Conservation (phyloP, 306 rosid genomes). For the Cucurbita argyrosperma region DNA sequence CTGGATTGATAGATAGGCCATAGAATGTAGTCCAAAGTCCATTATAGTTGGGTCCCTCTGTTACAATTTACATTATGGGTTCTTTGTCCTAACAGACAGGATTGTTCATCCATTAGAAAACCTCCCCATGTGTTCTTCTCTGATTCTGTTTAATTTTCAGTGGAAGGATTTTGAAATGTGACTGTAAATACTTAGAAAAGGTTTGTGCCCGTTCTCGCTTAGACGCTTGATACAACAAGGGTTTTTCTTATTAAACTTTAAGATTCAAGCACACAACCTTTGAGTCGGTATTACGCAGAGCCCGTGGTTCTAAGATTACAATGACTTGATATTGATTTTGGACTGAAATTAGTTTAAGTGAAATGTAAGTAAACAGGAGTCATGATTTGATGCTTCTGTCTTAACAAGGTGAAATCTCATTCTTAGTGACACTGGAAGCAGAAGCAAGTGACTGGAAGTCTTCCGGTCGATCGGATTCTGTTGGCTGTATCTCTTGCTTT, state of each 20-base stretch:
- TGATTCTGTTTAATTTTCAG: not conserved
- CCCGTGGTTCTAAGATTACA: not conserved
- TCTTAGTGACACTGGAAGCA: conserved; percentile 40
- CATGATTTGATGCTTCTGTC: not conserved
- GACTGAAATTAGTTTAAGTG: not conserved
- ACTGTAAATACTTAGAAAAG: not conserved
- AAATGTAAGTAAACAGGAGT: not conserved
- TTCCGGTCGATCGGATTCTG: conserved; percentile 25
- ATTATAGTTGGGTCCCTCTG: conserved; percentile 12
- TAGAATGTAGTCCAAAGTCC: not conserved
- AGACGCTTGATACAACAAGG: not conserved
- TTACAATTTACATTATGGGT: conserved; percentile 12
- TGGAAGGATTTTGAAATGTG: not conserved
- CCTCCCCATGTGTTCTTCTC: not conserved
- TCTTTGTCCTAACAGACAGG: not conserved
- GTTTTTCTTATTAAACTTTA: not conserved
- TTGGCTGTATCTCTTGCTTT: conserved; percentile 30
- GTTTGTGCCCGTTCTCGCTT: not conserved
- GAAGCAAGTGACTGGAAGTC: conserved; percentile 32
- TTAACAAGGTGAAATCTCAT: not conserved
- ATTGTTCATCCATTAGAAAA: not conserved
- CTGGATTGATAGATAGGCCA: not conserved
- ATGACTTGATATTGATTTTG: not conserved
- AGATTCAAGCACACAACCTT: not conserved
- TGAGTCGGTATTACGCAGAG: not conserved